These are phyloP conservation scores for Russula compacta DNA, from an alignment of 768 basidiomycete species.

Conservation along the genomic window DNA sequence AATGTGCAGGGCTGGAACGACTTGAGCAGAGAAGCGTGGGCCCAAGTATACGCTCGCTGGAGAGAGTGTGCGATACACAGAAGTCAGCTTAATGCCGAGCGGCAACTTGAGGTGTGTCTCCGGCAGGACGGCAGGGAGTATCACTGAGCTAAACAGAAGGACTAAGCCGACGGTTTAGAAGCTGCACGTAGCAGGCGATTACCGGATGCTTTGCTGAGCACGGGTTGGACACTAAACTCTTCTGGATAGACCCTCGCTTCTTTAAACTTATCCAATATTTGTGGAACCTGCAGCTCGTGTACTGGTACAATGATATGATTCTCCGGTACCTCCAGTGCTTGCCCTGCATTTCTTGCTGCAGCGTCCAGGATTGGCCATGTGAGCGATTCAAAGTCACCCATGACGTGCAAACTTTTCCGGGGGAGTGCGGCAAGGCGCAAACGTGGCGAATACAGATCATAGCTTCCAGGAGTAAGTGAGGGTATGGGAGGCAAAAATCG, in stretches of 20 bases:
- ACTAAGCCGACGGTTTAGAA: neutral
- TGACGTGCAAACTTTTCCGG: constrained; percentile 35
- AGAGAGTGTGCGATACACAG: constrained; percentile 51
- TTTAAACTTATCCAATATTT: constrained; percentile 42
- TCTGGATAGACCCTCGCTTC: constrained; percentile 36
- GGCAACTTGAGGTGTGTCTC: constrained; percentile 45
- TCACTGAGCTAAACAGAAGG: constrained; percentile 36
- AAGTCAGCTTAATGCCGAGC: constrained; percentile 48
- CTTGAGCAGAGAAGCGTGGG: constrained; percentile 44
- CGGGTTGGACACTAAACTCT: constrained; percentile 34
- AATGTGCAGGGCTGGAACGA: constrained; percentile 41
- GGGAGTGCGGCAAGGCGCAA: constrained; percentile 42
- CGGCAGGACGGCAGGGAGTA: constrained; percentile 38
- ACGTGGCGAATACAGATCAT: constrained; percentile 41
- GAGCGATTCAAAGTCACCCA: constrained; percentile 42
- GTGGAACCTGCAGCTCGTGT: constrained; percentile 45
- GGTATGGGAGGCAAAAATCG: constrained; percentile 42
- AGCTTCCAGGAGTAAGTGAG: constrained; percentile 36
- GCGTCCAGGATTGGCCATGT: constrained; percentile 34
- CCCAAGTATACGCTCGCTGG: constrained; percentile 48
- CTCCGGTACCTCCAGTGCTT: constrained; percentile 28
- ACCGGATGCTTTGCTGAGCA: constrained; percentile 51
- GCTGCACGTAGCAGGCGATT: neutral
- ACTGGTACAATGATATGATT: constrained; percentile 39
- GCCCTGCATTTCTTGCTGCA: constrained; percentile 32